Evolutionary conservation across 2,329 filamentous ascomycete genomes (phyloP).

Genomic region (Xylogone sp.): DNA sequence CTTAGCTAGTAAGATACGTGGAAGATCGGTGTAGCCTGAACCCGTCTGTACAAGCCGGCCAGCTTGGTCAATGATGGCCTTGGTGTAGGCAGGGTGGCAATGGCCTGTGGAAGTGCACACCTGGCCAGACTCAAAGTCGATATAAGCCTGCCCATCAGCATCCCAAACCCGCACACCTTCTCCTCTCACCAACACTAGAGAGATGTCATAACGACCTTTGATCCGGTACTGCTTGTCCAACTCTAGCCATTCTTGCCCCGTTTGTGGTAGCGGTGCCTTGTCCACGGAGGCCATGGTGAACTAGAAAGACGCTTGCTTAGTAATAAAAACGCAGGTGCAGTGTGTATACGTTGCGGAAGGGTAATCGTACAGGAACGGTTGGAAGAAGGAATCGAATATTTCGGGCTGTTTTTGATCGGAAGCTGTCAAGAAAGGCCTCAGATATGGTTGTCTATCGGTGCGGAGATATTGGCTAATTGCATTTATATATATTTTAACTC

Average conservation of each 20-base stretch:
- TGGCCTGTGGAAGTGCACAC: conserved; percentile 95
- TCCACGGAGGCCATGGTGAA: neutral
- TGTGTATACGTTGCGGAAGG: too few relatives aligned
- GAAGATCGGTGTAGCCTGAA: conserved; percentile 34
- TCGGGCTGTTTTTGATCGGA: too few relatives aligned
- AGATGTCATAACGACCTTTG: neutral
- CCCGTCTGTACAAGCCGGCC: conserved; percentile 31
- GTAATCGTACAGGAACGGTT: too few relatives aligned
- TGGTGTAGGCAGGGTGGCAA: conserved; percentile 64
- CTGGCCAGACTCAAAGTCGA: conserved; percentile 91
- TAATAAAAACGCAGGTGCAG: neutral
- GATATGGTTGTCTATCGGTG: too few relatives aligned
- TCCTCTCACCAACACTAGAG: neutral
- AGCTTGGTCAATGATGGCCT: conserved; percentile 28
- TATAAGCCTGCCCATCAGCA: neutral
- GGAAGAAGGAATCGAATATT: too few relatives aligned
- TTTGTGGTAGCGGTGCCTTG: neutral
- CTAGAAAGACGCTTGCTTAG: neutral
- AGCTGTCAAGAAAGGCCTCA: too few relatives aligned
- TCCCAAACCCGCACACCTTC: neutral
- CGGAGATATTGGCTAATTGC: too few relatives aligned
- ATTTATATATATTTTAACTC: too few relatives aligned
- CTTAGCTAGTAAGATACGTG: conserved; percentile 68
- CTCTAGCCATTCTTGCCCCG: neutral
- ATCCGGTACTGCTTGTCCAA: neutral